Evolutionary conservation across 305 asterid genomes (phyloP).

Genomic region (Plantago lanceolata): DNA sequence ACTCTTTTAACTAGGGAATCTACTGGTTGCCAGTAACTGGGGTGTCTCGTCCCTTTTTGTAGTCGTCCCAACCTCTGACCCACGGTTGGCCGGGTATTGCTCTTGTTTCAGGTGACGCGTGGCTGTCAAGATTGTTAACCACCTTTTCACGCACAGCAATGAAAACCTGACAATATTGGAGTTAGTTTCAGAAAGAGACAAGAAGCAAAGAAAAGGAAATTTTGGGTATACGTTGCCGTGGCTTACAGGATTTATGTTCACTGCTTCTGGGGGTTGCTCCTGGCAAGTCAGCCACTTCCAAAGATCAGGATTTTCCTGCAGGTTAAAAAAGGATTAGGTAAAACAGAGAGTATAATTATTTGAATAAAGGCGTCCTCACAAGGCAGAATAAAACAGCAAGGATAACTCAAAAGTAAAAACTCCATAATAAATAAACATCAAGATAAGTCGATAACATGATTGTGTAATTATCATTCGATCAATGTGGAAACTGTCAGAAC

Average conservation of each 20-base stretch:
- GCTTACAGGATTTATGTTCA: conserved; percentile 65
- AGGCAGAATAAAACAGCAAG: neutral
- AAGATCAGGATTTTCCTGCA: conserved; percentile 88
- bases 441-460: too few species aligned
- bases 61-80: conserved; percentile 95
- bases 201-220: neutral
- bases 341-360: neutral
- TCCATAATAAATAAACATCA: too few species aligned
- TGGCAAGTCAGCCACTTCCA: conserved; percentile 90
- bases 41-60: conserved; percentile 62
- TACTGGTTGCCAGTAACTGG: conserved; percentile 76
- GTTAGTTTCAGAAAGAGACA: conserved; percentile 2
- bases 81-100: conserved; percentile 72
- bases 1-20: conserved; percentile 9
- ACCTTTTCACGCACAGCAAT: conserved; percentile 53
- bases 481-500: too few species aligned
- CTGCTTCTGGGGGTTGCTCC: conserved; percentile 77
- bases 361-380: neutral
- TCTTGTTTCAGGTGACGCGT: conserved; percentile 69
- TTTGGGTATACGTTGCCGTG: neutral
- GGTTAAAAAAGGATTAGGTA: conserved; percentile 4
- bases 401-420: too few species aligned
- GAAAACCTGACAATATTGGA: conserved; percentile 48
- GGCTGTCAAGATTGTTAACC: conserved; percentile 51
- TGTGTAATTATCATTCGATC: too few species aligned